Percentiles rank a stretch among this genome's conserved stretches.
phyloP scores from a whole-genome alignment of 1,284 basidiomycete species.

The Malassezia japonica region DNA sequence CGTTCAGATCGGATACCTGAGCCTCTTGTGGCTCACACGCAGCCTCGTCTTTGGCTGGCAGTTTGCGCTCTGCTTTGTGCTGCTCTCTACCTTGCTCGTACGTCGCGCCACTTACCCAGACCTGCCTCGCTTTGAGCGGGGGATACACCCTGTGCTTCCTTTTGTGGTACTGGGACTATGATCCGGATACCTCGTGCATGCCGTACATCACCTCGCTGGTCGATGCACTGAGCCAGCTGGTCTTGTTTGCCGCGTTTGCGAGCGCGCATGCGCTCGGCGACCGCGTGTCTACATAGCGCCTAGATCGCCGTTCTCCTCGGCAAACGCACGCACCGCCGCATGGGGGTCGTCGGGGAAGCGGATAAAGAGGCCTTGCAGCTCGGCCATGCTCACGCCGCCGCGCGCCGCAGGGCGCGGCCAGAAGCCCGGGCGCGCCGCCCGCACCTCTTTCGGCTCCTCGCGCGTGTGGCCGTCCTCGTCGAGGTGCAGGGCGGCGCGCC shows the following conservation, averaged over 20 bases:
- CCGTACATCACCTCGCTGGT: constrained; percentile 81
- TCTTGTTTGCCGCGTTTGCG: constrained; percentile 56
- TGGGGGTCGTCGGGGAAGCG: constrained; percentile 38
- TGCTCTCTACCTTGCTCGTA: constrained; percentile 13
- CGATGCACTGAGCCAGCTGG: constrained; percentile 78
- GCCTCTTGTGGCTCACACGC: constrained; percentile 22
- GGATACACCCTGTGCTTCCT: constrained; percentile 64
- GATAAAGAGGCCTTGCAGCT: constrained; percentile 47
- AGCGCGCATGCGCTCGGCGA: constrained; percentile 48
- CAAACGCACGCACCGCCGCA: constrained; percentile 33
- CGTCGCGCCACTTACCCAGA: too few relatives aligned
- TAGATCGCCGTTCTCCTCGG: constrained; percentile 1
- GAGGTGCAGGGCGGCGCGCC: constrained; percentile 13
- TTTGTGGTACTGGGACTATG: constrained; percentile 70
- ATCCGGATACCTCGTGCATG: constrained; percentile 78
- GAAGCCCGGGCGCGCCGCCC: constrained; percentile 10
- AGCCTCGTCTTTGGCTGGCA: constrained; percentile 36
- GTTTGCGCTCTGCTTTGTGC: constrained; percentile 26
- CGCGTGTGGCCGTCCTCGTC: constrained; percentile 9
- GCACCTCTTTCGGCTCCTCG: neutral
- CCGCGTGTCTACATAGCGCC: constrained; percentile 12
- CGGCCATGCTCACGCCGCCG: constrained; percentile 48
- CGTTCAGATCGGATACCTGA: constrained; percentile 30
- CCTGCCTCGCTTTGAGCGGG: constrained; percentile 59
- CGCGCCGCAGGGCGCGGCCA: constrained; percentile 25